Evolutionary conservation across 345 rosid genomes (phyloP).

Genomic region (Luvunga scandens): DNA sequence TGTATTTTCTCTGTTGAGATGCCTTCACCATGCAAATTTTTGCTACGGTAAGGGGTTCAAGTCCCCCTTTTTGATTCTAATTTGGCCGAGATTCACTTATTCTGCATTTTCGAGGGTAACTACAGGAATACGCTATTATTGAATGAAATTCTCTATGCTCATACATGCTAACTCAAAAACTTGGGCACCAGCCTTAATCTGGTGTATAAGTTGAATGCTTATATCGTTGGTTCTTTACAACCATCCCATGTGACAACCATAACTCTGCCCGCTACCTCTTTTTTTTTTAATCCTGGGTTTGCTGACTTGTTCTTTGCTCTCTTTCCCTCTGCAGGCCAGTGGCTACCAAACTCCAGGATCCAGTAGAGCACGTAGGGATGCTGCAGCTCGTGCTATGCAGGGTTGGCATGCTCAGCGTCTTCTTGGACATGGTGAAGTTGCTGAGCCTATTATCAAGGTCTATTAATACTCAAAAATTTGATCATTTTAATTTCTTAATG

Average conservation of each 20-base stretch:
- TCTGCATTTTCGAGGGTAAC: neutral
- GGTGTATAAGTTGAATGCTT: neutral
- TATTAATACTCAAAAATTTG: constrained; percentile 11
- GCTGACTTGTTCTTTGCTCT: neutral
- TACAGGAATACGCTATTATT: neutral
- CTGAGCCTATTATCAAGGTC: constrained; percentile 52
- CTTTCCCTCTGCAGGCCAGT: constrained; percentile 36
- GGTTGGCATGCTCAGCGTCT: constrained; percentile 82
- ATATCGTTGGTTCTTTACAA: neutral
- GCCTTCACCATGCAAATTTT: neutral
- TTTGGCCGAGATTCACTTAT: neutral
- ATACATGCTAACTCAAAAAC: neutral
- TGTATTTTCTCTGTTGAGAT: neutral
- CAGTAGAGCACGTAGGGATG: constrained; percentile 69
- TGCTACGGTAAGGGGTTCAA: neutral
- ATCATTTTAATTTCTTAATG: neutral
- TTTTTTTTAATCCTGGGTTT: neutral
- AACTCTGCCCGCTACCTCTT: neutral
- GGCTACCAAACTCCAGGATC: constrained; percentile 55
- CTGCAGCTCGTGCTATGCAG: constrained; percentile 92
- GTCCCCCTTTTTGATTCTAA: neutral
- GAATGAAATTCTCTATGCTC: neutral
- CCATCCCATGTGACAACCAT: neutral
- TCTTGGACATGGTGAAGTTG: constrained; percentile 65
- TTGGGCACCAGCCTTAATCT: neutral